A percentile compares a stretch with the other conserved stretches of the same genome.
Evolutionary conservation across 2,329 filamentous ascomycete genomes (phyloP).

Genomic region (Colletotrichum spinosum): DNA sequence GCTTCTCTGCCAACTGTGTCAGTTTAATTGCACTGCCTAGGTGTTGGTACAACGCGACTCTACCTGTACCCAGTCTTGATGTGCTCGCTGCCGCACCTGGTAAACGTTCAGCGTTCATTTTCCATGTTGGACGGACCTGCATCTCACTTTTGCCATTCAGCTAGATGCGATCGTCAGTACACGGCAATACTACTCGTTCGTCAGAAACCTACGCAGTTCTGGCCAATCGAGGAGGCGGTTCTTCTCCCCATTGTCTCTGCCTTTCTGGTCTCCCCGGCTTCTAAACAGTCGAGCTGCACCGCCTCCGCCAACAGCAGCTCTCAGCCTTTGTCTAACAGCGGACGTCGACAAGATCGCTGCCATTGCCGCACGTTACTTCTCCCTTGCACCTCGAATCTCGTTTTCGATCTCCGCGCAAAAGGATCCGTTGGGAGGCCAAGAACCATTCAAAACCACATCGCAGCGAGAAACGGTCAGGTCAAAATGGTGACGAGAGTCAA

Average conservation of each 20-base stretch:
- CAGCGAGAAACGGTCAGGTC: background rate
- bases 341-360: constrained; percentile 14
- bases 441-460: too few relatives aligned
- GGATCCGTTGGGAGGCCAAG: too few relatives aligned
- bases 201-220: constrained; percentile 19
- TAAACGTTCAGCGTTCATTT: background rate
- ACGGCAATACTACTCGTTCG: background rate
- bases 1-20: background rate
- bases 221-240: constrained; percentile 12
- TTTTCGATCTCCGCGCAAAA: background rate
- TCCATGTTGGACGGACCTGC: fast-evolving
- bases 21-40: background rate
- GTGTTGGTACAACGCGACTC: background rate
- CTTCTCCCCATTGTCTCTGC: background rate
- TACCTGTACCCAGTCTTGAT: constrained; percentile 30
- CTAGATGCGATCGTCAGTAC: background rate
- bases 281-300: constrained; percentile 6
- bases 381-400: too few relatives aligned
- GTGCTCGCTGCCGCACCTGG: constrained; percentile 30
- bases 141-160: constrained; percentile 33
- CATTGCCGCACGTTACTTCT: background rate
- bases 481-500: background rate
- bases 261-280: background rate
- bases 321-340: constrained; percentile 17
- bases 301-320: constrained; percentile 11